Percentiles rank a stretch among this genome's conserved stretches.
Conservation (phyloP, 768 basidiomycete species). For the Boletus rubescentipes region DNA sequence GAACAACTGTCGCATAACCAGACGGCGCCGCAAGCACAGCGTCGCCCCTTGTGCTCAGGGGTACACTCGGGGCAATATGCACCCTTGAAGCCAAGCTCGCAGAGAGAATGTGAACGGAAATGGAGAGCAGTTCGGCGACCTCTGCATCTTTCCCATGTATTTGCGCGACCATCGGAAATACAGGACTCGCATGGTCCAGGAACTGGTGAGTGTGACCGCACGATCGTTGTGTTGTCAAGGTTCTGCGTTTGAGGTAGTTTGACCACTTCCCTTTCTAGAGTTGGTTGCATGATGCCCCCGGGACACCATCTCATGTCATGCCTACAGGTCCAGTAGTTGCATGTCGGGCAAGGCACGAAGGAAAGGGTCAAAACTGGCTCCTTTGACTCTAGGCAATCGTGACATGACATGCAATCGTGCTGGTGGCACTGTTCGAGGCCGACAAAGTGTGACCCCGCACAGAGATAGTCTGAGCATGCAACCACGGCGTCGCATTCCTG, state of each 20-base stretch:
- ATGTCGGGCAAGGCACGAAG: neutral
- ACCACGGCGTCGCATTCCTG: neutral
- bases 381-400: neutral
- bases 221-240: neutral
- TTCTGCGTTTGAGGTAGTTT: neutral
- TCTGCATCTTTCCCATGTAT: neutral
- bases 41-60: neutral
- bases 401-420: neutral
- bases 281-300: neutral
- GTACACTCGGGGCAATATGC: neutral
- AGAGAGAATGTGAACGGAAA: neutral
- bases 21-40: neutral
- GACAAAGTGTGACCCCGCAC: neutral
- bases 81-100: neutral
- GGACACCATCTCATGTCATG: neutral
- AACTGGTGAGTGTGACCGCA: neutral
- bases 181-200: neutral
- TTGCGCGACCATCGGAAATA: neutral
- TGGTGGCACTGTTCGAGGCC: neutral
- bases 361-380: fast-evolving
- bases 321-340: neutral
- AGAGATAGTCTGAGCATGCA: neutral
- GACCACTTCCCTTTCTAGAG: neutral
- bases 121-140: too few species aligned
- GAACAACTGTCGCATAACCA: neutral